Evolutionary conservation across 106 monocot genomes (phyloP), one percentile per base, ranked within the genome.

Genomic region (Chionographis japonica): DNA sequence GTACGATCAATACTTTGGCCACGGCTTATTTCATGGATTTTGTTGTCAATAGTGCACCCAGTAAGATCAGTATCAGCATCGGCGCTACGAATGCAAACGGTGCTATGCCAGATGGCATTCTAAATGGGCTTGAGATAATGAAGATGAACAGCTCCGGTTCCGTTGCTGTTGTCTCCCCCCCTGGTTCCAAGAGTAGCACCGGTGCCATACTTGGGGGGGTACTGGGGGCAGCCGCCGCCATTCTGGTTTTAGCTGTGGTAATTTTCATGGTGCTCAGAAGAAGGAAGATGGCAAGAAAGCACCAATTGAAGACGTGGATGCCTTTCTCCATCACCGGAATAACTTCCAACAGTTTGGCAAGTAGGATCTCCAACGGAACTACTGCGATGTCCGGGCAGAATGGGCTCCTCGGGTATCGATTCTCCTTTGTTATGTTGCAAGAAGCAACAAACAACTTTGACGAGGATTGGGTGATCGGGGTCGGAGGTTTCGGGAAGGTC

Each of bases 401-500:
- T 54, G 60, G 52, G 8, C 46, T 36, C 61, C 62, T 78, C 18
- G 63, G 83, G 6, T 74, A 74, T 53, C 67, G 54, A 5, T 80
- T 87, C 71, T 56, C 87, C 52, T 78, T 83, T 19, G 12, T 46
- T 9, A 71, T 72, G 37, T 15, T 87, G 20, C 79, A 77, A 54
- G 74, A 83, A 4, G 87, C 87, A 1, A 80, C 87, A 8, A 68
- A 75, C 27, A 75, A 83, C 53, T 87, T 87, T 41, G 77, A 87
- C 37, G 87, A 80, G 68, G 72, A 37, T 40, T 57, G 58, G 40
- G 80, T 87, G 11, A 80, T 87, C 15, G 87, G 87, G 11, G 67
- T 77, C 0, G 87, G 87, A 35, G 87, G 87, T 11, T 87, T 87
- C 37, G 87, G 87, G 11, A 87, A 77, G 63, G 87, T 87, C 20